Conservation (phyloP, 2,329 filamentous ascomycete species). For the Penicillium frequentans region DNA sequence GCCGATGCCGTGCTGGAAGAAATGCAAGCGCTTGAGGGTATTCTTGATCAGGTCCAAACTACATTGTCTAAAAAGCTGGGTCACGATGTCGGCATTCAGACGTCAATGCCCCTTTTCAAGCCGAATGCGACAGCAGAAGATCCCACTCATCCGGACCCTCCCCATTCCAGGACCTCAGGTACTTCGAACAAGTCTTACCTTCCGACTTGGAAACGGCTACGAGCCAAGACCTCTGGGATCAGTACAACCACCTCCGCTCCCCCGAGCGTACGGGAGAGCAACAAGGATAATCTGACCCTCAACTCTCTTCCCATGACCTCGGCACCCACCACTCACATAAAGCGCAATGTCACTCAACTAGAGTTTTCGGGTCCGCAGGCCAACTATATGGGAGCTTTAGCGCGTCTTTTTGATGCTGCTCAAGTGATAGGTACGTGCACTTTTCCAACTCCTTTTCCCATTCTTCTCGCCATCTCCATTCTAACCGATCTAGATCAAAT, state of each 20-base stretch:
- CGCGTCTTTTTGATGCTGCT: conserved; percentile 86
- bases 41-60: conserved; percentile 82
- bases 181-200: conserved; percentile 73
- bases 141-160: conserved; percentile 35
- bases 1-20: conserved; percentile 91
- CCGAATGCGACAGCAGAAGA: conserved; percentile 54
- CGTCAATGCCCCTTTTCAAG: conserved; percentile 72
- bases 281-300: conserved; percentile 65
- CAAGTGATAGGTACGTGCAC: conserved; percentile 75
- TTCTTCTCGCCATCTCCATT: not conserved
- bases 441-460: not conserved
- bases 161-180: conserved; percentile 54
- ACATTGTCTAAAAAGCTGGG: conserved; percentile 80
- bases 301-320: conserved; percentile 76
- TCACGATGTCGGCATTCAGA: conserved; percentile 85
- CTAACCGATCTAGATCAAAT: conserved; percentile 71
- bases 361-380: conserved; percentile 81
- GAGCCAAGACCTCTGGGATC: conserved; percentile 81
- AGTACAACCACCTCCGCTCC: conserved; percentile 42
- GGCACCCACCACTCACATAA: conserved; percentile 61
- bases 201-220: conserved; percentile 85
- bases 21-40: conserved; percentile 82
- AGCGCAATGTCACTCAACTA: conserved; percentile 67
- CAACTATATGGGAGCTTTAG: conserved; percentile 87
- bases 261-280: conserved; percentile 44